phyloP scores from a whole-genome alignment of 164 flowering plant genomes.

The Magnolia changhungtana region DNA sequence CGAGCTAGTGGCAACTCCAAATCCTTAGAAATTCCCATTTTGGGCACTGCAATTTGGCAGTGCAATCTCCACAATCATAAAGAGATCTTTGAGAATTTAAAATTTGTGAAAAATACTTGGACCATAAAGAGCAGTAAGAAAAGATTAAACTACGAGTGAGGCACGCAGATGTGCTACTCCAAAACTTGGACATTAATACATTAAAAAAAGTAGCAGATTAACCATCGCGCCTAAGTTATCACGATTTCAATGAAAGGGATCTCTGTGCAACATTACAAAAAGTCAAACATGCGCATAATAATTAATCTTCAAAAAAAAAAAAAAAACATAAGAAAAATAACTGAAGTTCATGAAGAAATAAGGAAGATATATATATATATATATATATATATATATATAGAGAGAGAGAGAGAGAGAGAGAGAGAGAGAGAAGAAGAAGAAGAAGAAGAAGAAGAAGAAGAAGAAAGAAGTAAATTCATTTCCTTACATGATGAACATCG shows the following conservation, averaged over 20 bases:
- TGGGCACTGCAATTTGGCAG: too few species aligned
- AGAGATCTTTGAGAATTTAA: too few species aligned
- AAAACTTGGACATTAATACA: too few species aligned
- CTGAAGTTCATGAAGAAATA: background rate
- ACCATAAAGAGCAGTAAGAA: too few species aligned
- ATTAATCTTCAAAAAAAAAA: background rate
- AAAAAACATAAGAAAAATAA: background rate
- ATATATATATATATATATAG: too few species aligned
- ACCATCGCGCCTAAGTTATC: background rate
- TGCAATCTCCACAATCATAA: too few species aligned
- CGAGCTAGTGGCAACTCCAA: too few species aligned
- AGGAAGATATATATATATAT: background rate
- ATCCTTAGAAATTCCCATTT: too few species aligned
- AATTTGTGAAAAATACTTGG: too few species aligned
- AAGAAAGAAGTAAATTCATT: background rate
- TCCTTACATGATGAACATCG: constrained; percentile 92
- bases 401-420: background rate
- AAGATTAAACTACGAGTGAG: too few species aligned
- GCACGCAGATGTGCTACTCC: too few species aligned
- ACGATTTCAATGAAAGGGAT: background rate
- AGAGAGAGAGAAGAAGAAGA: background rate
- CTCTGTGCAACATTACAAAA: background rate
- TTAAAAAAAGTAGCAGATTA: background rate
- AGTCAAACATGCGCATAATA: too few species aligned
- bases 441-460: background rate